Percentiles rank a stretch among this genome's conserved stretches.
These are phyloP conservation scores for Vachellia collinsii DNA, from an alignment of 306 rosid genomes.

Conservation along the genomic window DNA sequence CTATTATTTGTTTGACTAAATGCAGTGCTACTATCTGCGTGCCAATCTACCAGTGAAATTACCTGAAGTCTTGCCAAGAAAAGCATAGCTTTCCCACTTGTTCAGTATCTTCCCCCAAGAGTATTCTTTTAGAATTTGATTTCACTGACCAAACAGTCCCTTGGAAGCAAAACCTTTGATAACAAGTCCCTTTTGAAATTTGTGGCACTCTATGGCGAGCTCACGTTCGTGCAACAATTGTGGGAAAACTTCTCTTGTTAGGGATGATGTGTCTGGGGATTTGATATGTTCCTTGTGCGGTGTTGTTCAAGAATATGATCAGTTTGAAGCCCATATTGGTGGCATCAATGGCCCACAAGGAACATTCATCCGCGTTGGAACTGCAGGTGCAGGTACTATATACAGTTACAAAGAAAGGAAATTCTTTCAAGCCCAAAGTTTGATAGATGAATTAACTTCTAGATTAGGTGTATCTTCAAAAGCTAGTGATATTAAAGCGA, in stretches of 20 bases:
- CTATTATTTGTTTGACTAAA: background rate
- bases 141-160: background rate
- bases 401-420: slow-evolving; percentile 54
- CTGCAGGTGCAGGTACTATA: slow-evolving; percentile 52
- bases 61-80: background rate
- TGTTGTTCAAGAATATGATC: slow-evolving; percentile 52
- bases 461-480: slow-evolving; percentile 52
- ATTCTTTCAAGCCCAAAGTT: slow-evolving; percentile 47
- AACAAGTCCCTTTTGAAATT: background rate
- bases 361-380: slow-evolving; percentile 61
- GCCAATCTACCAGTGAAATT: background rate
- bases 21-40: background rate
- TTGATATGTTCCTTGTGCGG: slow-evolving; percentile 56
- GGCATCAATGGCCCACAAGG: slow-evolving; percentile 64
- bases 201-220: slow-evolving; percentile 31
- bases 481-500: slow-evolving; percentile 42
- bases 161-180: slow-evolving; percentile 10
- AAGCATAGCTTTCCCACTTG: background rate
- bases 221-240: slow-evolving; percentile 45
- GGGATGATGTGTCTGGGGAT: slow-evolving; percentile 49
- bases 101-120: background rate
- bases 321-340: slow-evolving; percentile 54
- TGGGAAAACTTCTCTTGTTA: slow-evolving; percentile 42
- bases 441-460: slow-evolving; percentile 49
- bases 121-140: background rate